Percentiles rank a stretch among this genome's conserved stretches.
Conservation (phyloP, 345 rosid genomes). For the Rhodamnia rubescens region DNA sequence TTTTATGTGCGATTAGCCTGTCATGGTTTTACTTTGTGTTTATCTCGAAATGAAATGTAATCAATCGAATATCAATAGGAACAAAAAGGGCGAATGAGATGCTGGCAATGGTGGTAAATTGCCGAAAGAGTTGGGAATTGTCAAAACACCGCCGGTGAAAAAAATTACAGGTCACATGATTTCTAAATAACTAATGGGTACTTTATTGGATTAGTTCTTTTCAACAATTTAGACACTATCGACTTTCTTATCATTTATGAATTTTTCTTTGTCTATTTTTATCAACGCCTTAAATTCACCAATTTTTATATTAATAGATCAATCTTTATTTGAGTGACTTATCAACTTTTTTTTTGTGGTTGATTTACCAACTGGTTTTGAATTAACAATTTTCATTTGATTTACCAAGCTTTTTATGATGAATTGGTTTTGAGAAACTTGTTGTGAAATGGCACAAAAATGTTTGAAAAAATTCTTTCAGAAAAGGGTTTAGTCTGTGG, state of each 20-base stretch:
- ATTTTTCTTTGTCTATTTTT: not conserved
- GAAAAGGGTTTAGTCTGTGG: not conserved
- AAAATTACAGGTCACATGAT: not conserved
- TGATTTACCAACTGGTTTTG: not conserved
- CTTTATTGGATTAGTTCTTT: not conserved
- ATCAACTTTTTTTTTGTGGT: not conserved
- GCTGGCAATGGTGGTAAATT: rapidly evolving
- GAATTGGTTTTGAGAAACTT: not conserved
- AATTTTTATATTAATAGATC: not conserved
- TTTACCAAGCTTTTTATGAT: not conserved
- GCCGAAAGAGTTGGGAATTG: not conserved
- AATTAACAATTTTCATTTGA: not conserved
- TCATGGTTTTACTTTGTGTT: not conserved
- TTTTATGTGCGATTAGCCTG: not conserved
- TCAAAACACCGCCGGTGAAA: not conserved
- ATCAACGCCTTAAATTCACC: not conserved
- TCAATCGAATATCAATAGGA: not conserved
- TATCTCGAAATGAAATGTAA: not conserved
- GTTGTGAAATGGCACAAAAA: not conserved
- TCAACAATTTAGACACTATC: not conserved
- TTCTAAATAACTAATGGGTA: not conserved
- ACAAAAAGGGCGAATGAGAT: not conserved
- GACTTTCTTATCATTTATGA: not conserved
- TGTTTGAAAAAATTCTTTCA: not conserved
- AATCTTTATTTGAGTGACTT: not conserved